Base-by-base conservation (phyloP, 257 asterid species). In the Gentiana straminea region DNA sequence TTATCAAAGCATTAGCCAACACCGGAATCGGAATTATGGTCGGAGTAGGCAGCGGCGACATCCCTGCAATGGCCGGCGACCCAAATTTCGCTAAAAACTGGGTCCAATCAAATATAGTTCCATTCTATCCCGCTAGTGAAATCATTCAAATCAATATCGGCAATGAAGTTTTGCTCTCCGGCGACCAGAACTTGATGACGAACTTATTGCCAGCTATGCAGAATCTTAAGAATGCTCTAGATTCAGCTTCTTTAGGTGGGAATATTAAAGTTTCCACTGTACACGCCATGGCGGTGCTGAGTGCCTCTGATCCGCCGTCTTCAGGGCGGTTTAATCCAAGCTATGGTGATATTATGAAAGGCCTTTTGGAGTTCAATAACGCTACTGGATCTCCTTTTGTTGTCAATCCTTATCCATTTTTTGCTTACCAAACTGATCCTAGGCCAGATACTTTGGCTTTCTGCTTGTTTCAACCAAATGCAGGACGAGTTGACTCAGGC, bases 361-460 rank as follows among this genome's bases (percentile, higher is more conserved):
- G 84, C 7, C 57, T 85, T 69, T 35, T 85, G 72, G 73, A 63
- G 43, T 85, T 85, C 49, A 82, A 78, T 57, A 66, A 39, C 1
- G 82, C 75, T 0, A 82, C 80, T 0, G 84, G 81, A 3, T 85
- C 94, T 3, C 83, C 88, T 6, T 85, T 85, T 33, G 75, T 75
- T n/a, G 73, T 85, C 13, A 82, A 82, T 68, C 92, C 92, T 24
- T 80, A 85, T 70, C 94, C 92, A 35, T 82, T 66, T 64, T 85
- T 85, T 52, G 94, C 92, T 0, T 85, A 82, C 70, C 81, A 71
- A 69, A 80, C 79, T 46, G 91, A 85, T 45, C 84, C 89, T 38
- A 70, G 83, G 62, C 75, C 86, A 0, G 86, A 80, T 36, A 82
- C 94, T 7, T 79, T 85, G 47, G 89, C 86, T 0, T 85, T 82